Base-by-base conservation (phyloP, 2,329 filamentous ascomycete species). In the Pseudogymnoascus sp. region DNA sequence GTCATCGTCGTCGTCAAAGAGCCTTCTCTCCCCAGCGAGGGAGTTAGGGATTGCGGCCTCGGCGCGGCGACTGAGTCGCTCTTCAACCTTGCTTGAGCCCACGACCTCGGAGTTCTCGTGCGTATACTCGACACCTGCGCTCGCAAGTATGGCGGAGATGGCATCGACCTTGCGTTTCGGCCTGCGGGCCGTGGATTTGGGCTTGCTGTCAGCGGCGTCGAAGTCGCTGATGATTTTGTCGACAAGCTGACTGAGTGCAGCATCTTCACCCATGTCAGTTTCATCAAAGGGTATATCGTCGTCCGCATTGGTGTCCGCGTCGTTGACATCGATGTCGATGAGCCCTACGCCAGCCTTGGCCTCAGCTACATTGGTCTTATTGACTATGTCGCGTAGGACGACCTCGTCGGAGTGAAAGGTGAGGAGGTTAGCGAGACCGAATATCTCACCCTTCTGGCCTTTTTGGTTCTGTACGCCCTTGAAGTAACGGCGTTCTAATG, bases 321-420 rank as follows among this genome's bases (percentile, higher is more conserved):
- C 79, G 5, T 78, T 79, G 0, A 82, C 82, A 65, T 96, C 86
- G 17, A 96, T 82, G 62, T 90, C 87, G n/a, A 87, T 81, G 31
- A 97, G 85, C 28, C 85, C 83, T 9, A 97, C 89, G 0, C 92
- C 93, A 0, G 89, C 91, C 72, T 88, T 90, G 44, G 91, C 91
- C 77, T 99, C 95, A 3, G 95, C 95, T 61, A 99, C 87, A 71
- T 99, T 99, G 28, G 95, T 97, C 76, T 97, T 96, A 79, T 97
- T 96, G 70, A 99, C 91, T 69, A 99, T 97, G 63, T 97, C 91
- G n/a, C 90, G 85, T 4, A 97, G 82, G 13, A 97, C 82, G 11
- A 96, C 83, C 65, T 89, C 89, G 68, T 93, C 85, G 59, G 86
- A 84, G 67, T 91, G 87, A 67, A 91, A 97, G 0, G 86, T 86